phyloP scores from a whole-genome alignment of 768 basidiomycete genomes.

The Leccinum subtestaceum region DNA sequence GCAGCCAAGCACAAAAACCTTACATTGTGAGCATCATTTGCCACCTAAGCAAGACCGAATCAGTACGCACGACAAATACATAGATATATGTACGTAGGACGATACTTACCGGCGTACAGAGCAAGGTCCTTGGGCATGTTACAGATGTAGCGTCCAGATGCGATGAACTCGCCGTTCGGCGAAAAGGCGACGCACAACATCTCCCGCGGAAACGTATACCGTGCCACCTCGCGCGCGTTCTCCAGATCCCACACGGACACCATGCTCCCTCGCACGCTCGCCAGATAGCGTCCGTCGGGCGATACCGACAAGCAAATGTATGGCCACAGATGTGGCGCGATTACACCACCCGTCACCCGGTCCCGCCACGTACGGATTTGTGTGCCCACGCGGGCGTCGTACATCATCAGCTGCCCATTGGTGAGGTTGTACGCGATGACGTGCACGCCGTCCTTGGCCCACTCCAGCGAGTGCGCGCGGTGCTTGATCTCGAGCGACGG shows the following conservation, averaged over 20 bases:
- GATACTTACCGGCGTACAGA: constrained; percentile 10
- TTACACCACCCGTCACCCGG: not conserved
- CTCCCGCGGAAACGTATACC: constrained; percentile 21
- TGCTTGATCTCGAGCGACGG: constrained; percentile 27
- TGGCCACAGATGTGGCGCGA: constrained; percentile 18
- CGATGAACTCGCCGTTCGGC: constrained; percentile 20
- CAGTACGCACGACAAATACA: not conserved
- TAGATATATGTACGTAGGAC: not conserved
- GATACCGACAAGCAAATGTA: constrained; percentile 26
- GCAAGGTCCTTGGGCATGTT: constrained; percentile 7
- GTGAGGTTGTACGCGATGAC: constrained; percentile 23
- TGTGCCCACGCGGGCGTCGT: constrained; percentile 15
- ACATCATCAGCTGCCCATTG: constrained; percentile 26
- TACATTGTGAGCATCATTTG: constrained; percentile 7
- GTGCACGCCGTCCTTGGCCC: constrained; percentile 20
- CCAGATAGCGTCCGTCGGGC: constrained; percentile 13
- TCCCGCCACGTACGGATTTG: constrained; percentile 25
- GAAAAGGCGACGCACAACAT: constrained; percentile 25
- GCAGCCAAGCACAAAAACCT: not conserved
- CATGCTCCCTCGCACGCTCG: constrained; percentile 20
- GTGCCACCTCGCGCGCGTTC: constrained; percentile 12
- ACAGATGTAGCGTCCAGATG: constrained; percentile 17
- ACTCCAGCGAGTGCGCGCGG: constrained; percentile 24
- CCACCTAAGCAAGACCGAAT: constrained; percentile 5
- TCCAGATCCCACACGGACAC: constrained; percentile 21